phyloP scores from a whole-genome alignment of 1,284 basidiomycete species.

The Apiotrichum veenhuisii region DNA sequence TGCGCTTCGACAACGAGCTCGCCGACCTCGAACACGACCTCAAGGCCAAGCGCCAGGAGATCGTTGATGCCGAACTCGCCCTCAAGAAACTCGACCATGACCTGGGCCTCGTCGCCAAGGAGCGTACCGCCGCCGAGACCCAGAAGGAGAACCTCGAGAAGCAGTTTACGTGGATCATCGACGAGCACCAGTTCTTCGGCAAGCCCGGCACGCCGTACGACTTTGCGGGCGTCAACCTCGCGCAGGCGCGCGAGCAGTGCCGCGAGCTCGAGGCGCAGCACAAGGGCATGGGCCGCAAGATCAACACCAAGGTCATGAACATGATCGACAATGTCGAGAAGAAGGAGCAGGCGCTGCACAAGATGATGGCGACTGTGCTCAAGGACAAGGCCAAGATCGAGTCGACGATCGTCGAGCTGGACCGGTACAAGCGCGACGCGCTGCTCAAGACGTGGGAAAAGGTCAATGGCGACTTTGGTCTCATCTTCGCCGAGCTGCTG shows the following conservation, averaged over 20 bases:
- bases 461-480: conserved; percentile 92
- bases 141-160: conserved; percentile 63
- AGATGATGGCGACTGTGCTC: conserved; percentile 83
- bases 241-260: conserved; percentile 62
- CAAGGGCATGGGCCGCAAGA: conserved; percentile 86
- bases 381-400: conserved; percentile 97
- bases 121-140: conserved; percentile 58
- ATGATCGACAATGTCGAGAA: conserved; percentile 98
- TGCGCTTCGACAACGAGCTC: conserved; percentile 82
- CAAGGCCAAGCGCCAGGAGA: conserved; percentile 73
- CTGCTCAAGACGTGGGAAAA: conserved; percentile 93
- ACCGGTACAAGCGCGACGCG: conserved; percentile 90
- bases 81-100: conserved; percentile 61
- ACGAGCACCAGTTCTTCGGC: conserved; percentile 84
- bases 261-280: conserved; percentile 75
- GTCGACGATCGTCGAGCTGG: conserved; percentile 86
- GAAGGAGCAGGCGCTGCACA: conserved; percentile 78
- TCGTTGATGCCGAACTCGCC: conserved; percentile 67
- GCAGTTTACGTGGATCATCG: conserved; percentile 79
- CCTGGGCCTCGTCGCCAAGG: conserved; percentile 51
- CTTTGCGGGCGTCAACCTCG: conserved; percentile 70
- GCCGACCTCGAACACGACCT: conserved; percentile 74
- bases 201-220: conserved; percentile 78
- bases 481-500: conserved; percentile 90
- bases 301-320: conserved; percentile 92